phyloP scores from a whole-genome alignment of 768 basidiomycete species.

The Macrolepiota fuliginosa region DNA sequence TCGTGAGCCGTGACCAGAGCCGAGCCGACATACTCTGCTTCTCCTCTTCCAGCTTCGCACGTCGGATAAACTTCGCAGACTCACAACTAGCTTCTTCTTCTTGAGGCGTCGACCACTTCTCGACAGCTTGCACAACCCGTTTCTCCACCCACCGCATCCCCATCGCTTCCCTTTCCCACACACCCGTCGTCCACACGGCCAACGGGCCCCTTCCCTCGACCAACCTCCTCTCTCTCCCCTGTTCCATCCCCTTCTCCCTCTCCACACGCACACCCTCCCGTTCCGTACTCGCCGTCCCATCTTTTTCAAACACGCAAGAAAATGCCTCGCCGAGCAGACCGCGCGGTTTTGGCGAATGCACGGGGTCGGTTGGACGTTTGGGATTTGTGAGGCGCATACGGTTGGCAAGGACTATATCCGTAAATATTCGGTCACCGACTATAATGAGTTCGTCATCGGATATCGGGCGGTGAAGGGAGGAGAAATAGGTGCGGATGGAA shows the following conservation, averaged over 20 bases:
- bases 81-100: constrained; percentile 20
- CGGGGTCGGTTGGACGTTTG: constrained; percentile 11
- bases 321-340: constrained; percentile 13
- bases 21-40: neutral
- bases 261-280: constrained; percentile 16
- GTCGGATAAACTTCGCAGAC: constrained; percentile 28
- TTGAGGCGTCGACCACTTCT: constrained; percentile 36
- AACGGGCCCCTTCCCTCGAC: constrained; percentile 43
- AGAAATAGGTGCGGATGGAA: constrained; percentile 75
- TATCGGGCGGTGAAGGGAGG: constrained; percentile 52
- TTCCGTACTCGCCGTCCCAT: constrained; percentile 24
- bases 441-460: constrained; percentile 67
- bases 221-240: constrained; percentile 5
- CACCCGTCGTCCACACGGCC: constrained; percentile 66
- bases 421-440: constrained; percentile 91
- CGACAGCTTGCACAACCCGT: constrained; percentile 42
- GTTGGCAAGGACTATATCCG: constrained; percentile 85
- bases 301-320: constrained; percentile 24
- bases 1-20: neutral
- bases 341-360: constrained; percentile 5
- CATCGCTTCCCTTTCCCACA: constrained; percentile 68
- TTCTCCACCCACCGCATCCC: constrained; percentile 60
- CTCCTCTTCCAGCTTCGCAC: neutral
- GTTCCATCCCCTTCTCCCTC: neutral
- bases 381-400: constrained; percentile 45